Conservation (phyloP, 164 flowering plant genomes). For the Paratinospora sagittata region DNA sequence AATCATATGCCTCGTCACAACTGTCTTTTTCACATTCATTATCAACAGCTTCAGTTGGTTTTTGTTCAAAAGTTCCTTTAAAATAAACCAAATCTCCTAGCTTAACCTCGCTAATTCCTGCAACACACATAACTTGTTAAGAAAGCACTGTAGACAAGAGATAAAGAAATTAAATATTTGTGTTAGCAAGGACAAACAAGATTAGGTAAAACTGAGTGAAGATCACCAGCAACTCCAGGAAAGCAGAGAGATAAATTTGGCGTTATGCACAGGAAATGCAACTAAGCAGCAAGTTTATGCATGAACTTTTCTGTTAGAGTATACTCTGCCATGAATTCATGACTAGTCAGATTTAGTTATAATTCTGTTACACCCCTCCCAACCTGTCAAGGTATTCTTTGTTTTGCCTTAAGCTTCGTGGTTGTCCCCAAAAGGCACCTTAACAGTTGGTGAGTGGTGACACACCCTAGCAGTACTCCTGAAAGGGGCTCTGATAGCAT, state of each 20-base stretch:
- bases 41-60: slow-evolving; percentile 14
- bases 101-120: slow-evolving; percentile 63
- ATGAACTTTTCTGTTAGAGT: background rate
- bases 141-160: background rate
- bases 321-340: no score
- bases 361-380: no score
- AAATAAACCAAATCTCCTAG: slow-evolving; percentile 76
- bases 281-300: background rate
- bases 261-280: background rate
- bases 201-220: background rate
- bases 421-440: no score
- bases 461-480: no score
- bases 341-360: no score
- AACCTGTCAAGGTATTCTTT: no score
- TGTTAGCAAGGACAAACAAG: background rate
- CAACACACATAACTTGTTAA: slow-evolving; percentile 14
- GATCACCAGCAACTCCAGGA: background rate
- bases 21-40: slow-evolving; percentile 40
- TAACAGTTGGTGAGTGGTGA: no score
- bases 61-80: slow-evolving; percentile 39
- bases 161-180: background rate
- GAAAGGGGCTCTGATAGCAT: no score
- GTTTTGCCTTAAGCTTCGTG: no score
- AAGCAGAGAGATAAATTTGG: slow-evolving; percentile 3
- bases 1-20: slow-evolving; percentile 27